Evolutionary conservation across 805 yeast species (phyloP).

Genomic region (Yamadazyma akitaensis): DNA sequence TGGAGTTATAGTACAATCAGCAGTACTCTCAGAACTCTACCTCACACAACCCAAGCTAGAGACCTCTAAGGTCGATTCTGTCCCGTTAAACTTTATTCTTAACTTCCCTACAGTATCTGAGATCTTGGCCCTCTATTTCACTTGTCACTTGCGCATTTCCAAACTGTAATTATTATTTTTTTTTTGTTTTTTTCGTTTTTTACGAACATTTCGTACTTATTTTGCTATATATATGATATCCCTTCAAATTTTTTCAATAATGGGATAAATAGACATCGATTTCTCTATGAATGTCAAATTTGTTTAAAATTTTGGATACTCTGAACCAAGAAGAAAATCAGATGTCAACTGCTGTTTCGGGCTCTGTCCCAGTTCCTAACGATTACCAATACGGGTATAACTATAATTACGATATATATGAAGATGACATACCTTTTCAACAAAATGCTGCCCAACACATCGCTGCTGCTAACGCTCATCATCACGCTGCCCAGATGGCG

Average conservation of each 20-base stretch:
- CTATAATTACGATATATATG: not conserved
- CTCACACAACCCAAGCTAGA: no score
- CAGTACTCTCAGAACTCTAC: no score
- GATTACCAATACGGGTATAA: not conserved
- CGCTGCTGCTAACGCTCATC: not conserved
- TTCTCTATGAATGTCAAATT: slow-evolving; percentile 6
- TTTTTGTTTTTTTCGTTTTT: not conserved
- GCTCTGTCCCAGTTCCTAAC: not conserved
- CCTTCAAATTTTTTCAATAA: not conserved
- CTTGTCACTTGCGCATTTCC: not conserved
- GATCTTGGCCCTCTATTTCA: not conserved
- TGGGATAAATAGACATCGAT: not conserved
- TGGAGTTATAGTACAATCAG: no score
- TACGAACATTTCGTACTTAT: slow-evolving; percentile 5
- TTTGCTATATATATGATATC: slow-evolving; percentile 1
- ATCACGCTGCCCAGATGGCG: not conserved
- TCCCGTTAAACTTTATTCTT: no score
- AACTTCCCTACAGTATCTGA: no score
- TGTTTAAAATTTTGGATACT: slow-evolving; percentile 3
- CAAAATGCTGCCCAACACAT: not conserved
- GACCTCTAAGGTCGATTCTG: no score
- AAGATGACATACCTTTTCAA: not conserved
- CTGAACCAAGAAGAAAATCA: not conserved
- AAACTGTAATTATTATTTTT: not conserved
- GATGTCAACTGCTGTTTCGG: not conserved